A percentile compares a stretch with the other conserved stretches of the same genome.
Evolutionary conservation across 1,284 basidiomycete genomes (phyloP).

Genomic region (Moesziomyces parantarcticus): DNA sequence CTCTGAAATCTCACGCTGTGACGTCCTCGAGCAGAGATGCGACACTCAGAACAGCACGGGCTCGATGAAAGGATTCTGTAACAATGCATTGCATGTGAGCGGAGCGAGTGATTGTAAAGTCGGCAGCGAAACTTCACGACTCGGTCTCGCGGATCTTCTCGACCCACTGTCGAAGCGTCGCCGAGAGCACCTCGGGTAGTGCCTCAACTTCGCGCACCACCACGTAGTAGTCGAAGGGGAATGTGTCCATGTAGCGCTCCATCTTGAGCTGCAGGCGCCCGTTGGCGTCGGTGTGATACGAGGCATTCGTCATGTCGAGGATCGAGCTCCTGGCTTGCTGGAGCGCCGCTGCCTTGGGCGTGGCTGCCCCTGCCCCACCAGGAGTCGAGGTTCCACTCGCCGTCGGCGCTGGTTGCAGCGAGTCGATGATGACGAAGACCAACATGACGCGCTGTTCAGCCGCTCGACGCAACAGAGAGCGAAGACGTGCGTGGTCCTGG

Average conservation of each 20-base stretch:
- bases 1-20: no score
- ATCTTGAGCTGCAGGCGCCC: slow-evolving; percentile 88
- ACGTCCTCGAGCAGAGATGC: no score
- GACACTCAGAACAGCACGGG: no score
- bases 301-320: slow-evolving; percentile 89
- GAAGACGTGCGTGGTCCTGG: slow-evolving; percentile 89
- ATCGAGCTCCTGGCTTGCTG: slow-evolving; percentile 79
- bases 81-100: no score
- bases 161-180: slow-evolving; percentile 85
- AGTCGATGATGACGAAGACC: slow-evolving; percentile 96
- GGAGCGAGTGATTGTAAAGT: neutral
- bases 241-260: slow-evolving; percentile 87
- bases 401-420: slow-evolving; percentile 71
- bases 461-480: slow-evolving; percentile 83
- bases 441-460: slow-evolving; percentile 93
- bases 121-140: slow-evolving; percentile 4
- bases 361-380: neutral
- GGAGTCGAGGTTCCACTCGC: slow-evolving; percentile 21
- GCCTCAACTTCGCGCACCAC: slow-evolving; percentile 90
- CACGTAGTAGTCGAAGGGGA: slow-evolving; percentile 98
- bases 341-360: slow-evolving; percentile 5
- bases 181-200: slow-evolving; percentile 89
- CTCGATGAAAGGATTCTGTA: no score
- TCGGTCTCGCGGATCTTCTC: slow-evolving; percentile 64
- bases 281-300: slow-evolving; percentile 76